Conservation (phyloP, 495 filamentous ascomycete species). For the Daldinia vernicosa region DNA sequence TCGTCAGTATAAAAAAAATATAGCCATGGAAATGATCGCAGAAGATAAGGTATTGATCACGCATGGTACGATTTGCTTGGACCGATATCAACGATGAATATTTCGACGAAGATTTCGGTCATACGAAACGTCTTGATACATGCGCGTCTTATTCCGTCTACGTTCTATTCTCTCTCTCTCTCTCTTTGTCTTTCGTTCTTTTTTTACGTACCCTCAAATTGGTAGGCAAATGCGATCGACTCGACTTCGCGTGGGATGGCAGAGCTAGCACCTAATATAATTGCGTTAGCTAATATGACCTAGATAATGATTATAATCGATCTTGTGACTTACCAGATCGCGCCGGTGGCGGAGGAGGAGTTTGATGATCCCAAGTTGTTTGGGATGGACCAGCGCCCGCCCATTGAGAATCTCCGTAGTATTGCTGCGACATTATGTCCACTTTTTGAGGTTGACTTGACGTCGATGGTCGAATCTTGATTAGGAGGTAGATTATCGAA, state of each 20-base stretch:
- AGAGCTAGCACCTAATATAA: slow-evolving; percentile 75
- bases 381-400: slow-evolving; percentile 65
- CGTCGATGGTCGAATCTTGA: slow-evolving; percentile 2
- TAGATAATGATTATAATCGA: slow-evolving; percentile 24
- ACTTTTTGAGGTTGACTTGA: neutral
- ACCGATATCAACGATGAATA: neutral
- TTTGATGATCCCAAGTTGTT: slow-evolving; percentile 80
- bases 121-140: slow-evolving; percentile 7
- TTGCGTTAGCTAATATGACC: slow-evolving; percentile 48
- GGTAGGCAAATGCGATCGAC: slow-evolving; percentile 79
- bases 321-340: slow-evolving; percentile 73
- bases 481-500: neutral
- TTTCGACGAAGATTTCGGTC: slow-evolving; percentile 3
- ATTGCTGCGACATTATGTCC: slow-evolving; percentile 53
- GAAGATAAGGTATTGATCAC: neutral
- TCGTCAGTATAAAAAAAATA: slow-evolving; percentile 36
- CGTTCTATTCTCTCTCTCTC: neutral
- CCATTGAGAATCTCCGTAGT: slow-evolving; percentile 91
- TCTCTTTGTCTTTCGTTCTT: neutral
- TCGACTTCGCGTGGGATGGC: slow-evolving; percentile 78
- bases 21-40: neutral
- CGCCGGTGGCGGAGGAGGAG: slow-evolving; percentile 81
- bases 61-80: slow-evolving; percentile 4
- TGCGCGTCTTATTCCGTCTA: neutral
- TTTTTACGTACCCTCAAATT: slow-evolving; percentile 85